A percentile compares a stretch with the other conserved stretches of the same genome.
phyloP scores from a whole-genome alignment of 352 stramenopile species.

The Globisporangium irregulare region DNA sequence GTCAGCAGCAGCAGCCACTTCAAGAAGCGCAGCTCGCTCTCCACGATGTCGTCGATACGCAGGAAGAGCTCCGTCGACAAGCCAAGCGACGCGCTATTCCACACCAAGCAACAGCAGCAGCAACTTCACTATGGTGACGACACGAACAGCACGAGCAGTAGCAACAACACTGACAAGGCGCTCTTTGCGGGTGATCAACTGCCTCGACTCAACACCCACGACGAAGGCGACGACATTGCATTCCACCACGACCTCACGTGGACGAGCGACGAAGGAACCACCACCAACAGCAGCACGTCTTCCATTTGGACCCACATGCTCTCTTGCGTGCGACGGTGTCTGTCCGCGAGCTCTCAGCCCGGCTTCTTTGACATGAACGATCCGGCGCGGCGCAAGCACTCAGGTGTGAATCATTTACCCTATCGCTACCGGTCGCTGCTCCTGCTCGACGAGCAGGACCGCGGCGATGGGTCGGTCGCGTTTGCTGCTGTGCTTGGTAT shows the following conservation, averaged over 20 bases:
- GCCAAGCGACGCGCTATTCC: not conserved
- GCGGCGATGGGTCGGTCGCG: not conserved
- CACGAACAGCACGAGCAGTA: constrained; percentile 10
- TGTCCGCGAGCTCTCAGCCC: constrained; percentile 19
- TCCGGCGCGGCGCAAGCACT: constrained; percentile 29
- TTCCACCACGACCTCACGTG: constrained; percentile 8
- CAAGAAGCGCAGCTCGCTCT: constrained; percentile 12
- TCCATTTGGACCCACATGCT: constrained; percentile 17
- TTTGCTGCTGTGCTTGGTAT: constrained; percentile 21
- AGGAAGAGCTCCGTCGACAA: not conserved
- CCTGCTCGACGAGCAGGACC: constrained; percentile 6
- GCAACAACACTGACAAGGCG: not conserved
- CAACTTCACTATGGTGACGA: not conserved
- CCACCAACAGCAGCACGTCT: not conserved
- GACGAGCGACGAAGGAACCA: not conserved
- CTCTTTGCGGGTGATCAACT: not conserved
- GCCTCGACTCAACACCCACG: not conserved
- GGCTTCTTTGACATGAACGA: constrained; percentile 33
- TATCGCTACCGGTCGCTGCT: constrained; percentile 19
- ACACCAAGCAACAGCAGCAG: not conserved
- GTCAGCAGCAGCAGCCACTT: not conserved
- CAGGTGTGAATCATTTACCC: constrained; percentile 23
- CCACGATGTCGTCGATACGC: not conserved
- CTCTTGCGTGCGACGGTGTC: constrained; percentile 16
- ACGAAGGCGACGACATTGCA: not conserved